A percentile compares a stretch with the other conserved stretches of the same genome.
Conservation (phyloP, 2,329 filamentous ascomycete genomes). For the Thielaviopsis musarum region DNA sequence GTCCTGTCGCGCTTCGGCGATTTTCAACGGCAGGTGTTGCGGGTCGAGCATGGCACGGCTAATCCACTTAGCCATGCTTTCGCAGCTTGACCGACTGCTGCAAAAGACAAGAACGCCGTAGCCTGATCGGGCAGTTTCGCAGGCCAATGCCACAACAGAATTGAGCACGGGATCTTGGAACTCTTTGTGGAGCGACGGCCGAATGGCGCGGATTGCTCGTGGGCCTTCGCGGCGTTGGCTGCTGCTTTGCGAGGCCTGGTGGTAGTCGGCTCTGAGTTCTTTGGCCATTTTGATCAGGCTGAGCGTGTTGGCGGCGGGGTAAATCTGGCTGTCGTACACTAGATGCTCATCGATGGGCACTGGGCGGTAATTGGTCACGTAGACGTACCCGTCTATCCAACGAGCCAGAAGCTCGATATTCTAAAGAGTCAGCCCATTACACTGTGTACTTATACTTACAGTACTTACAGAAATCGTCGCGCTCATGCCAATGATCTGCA, state of each 20-base stretch:
- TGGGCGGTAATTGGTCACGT: constrained; percentile 55
- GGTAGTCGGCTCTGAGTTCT: constrained; percentile 26
- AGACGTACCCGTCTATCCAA: constrained; percentile 56
- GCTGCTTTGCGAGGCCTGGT: constrained; percentile 15
- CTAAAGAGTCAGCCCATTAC: constrained; percentile 21
- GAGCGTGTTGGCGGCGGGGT: constrained; percentile 38
- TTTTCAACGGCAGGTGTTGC: constrained; percentile 26
- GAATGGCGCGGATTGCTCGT: constrained; percentile 30
- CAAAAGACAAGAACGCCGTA: constrained; percentile 62
- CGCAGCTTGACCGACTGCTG: constrained; percentile 49
- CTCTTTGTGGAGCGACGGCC: constrained; percentile 40
- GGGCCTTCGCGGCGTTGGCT: neutral
- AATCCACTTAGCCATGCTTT: constrained; percentile 51
- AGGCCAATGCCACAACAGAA: constrained; percentile 50
- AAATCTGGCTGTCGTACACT: constrained; percentile 53
- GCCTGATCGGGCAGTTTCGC: constrained; percentile 50
- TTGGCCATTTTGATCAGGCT: constrained; percentile 40
- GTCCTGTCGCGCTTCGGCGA: constrained; percentile 44
- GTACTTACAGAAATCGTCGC: constrained; percentile 51
- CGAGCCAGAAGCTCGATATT: constrained; percentile 52
- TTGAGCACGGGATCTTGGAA: constrained; percentile 50
- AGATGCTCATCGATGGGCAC: constrained; percentile 62
- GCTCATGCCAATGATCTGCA: constrained; percentile 67
- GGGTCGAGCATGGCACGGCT: constrained; percentile 44
- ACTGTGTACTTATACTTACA: no score